Percentiles rank a stretch among this genome's conserved stretches.
Evolutionary conservation across 768 basidiomycete genomes (phyloP).

Genomic region (Pulveroboletus frians): DNA sequence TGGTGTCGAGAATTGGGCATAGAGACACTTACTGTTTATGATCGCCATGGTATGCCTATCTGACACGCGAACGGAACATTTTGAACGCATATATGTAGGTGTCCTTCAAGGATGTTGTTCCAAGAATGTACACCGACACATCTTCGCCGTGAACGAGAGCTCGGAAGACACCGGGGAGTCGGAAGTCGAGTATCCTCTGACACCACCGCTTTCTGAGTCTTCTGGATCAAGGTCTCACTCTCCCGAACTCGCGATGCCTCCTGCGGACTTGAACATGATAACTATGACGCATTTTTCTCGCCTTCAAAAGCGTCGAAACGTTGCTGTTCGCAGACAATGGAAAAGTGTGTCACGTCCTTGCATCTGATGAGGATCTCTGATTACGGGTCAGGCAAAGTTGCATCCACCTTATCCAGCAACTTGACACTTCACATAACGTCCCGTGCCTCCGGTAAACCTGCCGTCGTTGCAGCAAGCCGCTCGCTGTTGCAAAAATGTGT

Average conservation of each 20-base stretch:
- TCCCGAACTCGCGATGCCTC: slow-evolving; percentile 33
- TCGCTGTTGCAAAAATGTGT: slow-evolving; percentile 34
- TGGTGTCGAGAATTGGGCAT: slow-evolving; percentile 69
- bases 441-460: slow-evolving; percentile 57
- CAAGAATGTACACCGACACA: slow-evolving; percentile 37
- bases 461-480: slow-evolving; percentile 52
- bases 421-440: slow-evolving; percentile 56
- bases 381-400: slow-evolving; percentile 6
- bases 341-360: slow-evolving; percentile 17
- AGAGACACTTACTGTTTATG: slow-evolving; percentile 63
- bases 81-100: slow-evolving; percentile 30
- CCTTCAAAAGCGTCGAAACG: slow-evolving; percentile 20
- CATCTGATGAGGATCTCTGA: slow-evolving; percentile 9
- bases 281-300: slow-evolving; percentile 16
- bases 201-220: slow-evolving; percentile 73
- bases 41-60: slow-evolving; percentile 53
- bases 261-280: slow-evolving; percentile 14
- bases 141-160: slow-evolving; percentile 25
- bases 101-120: slow-evolving; percentile 37
- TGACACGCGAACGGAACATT: neutral
- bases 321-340: slow-evolving; percentile 21
- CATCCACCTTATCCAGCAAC: slow-evolving; percentile 12
- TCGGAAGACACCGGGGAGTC: slow-evolving; percentile 40
- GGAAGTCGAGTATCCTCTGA: slow-evolving; percentile 65
- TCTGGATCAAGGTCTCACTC: slow-evolving; percentile 62